A percentile compares a stretch with the other conserved stretches of the same genome.
Conservation (phyloP, 139 green algal species). For the Picochlorum costavermella region DNA sequence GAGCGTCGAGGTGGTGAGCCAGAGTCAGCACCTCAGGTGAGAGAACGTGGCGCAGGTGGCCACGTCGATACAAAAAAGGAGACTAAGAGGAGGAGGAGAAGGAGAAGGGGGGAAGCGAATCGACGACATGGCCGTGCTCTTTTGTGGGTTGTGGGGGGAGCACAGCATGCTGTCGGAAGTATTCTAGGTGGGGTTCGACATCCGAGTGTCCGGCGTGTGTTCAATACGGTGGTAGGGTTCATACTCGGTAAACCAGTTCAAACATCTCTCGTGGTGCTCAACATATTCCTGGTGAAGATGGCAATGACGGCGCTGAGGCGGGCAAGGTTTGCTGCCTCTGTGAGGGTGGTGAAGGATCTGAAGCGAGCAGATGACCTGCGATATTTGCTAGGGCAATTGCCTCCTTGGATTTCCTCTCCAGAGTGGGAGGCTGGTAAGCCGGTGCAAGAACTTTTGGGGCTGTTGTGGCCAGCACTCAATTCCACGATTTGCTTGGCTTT, state of each 20-base stretch:
- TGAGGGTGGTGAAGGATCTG: constrained; percentile 26
- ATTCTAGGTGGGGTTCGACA: too few relatives aligned
- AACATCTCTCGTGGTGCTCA: constrained; percentile 4
- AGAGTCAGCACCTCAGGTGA: too few relatives aligned
- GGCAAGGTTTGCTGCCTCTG: constrained; percentile 22
- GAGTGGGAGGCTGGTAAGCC: background rate
- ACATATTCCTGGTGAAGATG: constrained; percentile 18
- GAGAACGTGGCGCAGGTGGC: too few relatives aligned
- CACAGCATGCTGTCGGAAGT: too few relatives aligned
- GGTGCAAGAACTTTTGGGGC: background rate
- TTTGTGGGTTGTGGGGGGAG: background rate
- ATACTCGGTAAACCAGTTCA: constrained; percentile 2
- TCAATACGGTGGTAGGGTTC: background rate
- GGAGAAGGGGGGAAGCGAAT: too few relatives aligned
- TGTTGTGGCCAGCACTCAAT: constrained; percentile 12
- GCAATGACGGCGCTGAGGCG: constrained; percentile 8
- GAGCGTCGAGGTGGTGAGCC: too few relatives aligned
- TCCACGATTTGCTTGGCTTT: constrained; percentile 15
- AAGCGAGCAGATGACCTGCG: constrained; percentile 12
- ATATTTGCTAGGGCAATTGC: constrained; percentile 16
- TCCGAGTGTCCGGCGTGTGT: background rate
- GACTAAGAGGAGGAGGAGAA: too few relatives aligned
- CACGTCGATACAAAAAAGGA: too few relatives aligned
- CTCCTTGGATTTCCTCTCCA: constrained; percentile 26
- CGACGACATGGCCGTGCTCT: too few relatives aligned